Base-by-base conservation (phyloP, 495 filamentous ascomycete species). In the Penicillium turbatum region DNA sequence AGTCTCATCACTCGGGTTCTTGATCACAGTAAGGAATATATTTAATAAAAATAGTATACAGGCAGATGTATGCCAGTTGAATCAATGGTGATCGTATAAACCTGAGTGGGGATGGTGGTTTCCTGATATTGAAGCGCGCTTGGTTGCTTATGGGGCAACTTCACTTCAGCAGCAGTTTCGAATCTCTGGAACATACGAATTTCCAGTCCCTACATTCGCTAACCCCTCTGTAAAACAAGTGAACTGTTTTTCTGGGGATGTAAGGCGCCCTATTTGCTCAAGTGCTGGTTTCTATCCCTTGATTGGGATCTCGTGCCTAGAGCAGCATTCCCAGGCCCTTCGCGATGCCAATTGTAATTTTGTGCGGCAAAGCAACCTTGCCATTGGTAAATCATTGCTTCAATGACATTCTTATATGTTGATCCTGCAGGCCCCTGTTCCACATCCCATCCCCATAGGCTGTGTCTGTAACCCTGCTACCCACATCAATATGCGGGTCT, bases 221-320 rank as follows among this genome's bases (percentile, higher is more conserved):
- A 6, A 35, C 3, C 5, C 13, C 38, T 17, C 11, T 43, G 3
- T 10, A 11, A 27, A 16, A 16, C n/a, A 35, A 43, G 13, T 26
- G 37, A 45, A 46, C 37, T 35, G 10, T 53, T 41, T 35, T 44
- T 10, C 10, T 29, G n/a, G 19, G 44, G 30, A 53, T 51, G 50
- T 27, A 54, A 51, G 49, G 45, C 37, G 5, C 35, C 24, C 10
- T 44, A 34, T 54, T 52, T 37, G 26, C 37, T 40, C 5, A 39
- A 10, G 15, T 26, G 3, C 26, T 57, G 54, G 39, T 39, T 55
- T 51, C 51, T 51, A 65, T 54, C 63, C 63, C 63, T 65, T 24
- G 63, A 57, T 65, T 42, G 34, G 36, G 29, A 26, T 26, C 47
- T 54, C 48, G 54, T 55, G 49, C 54, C 45, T 6, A 30, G 26